Base-by-base conservation (phyloP, 306 rosid species). In the Luffa acutangula region DNA sequence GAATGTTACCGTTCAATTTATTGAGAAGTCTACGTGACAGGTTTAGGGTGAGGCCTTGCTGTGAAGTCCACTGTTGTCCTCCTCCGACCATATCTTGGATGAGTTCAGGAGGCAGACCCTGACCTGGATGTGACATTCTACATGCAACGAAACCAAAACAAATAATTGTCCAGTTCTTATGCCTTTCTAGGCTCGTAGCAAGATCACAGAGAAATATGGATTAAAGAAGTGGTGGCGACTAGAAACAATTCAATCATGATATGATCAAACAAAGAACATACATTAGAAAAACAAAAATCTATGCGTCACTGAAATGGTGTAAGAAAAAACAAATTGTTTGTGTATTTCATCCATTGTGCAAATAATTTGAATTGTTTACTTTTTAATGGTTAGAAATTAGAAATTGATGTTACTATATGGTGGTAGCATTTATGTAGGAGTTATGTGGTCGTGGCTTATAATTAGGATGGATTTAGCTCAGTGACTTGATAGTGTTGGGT, bases 81-180 rank as follows among this genome's bases (percentile, higher is more conserved):
- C 83, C 85, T 73, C 87, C 91, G 46, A 91, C 84, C 91, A 87
- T 90, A 17, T 90, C 91, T 57, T 87, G 86, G 76, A 90, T 85
- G 66, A 89, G 81, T 13, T 84, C 66, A 20, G 87, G 57, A 74
- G 97, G 93, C 73, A 93, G 76, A 62, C 96, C 96, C 86, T 80
- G 76, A 77, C 96, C 96, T 13, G 90, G 91, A 81, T 90, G 97
- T 2, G 88, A 81, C 88, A 90, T 87, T 87, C 97, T 91, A 78
- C 87, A 86, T 9, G 49, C 83, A 85, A 82, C 7, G 2, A 78
- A 63, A 21, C 11, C 5, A 46, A 21, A 60, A 52, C 4, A 59
- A 13, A 5, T 78, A 49, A 21, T 3, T 39, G 33, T 33, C 41
- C 4, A 67, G 53, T 21, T 20, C n/a, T 70, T n/a, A 9, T 20